Evolutionary conservation across 2,329 filamentous ascomycete genomes (phyloP).

Genomic region (Biscogniauxia mediterranea): DNA sequence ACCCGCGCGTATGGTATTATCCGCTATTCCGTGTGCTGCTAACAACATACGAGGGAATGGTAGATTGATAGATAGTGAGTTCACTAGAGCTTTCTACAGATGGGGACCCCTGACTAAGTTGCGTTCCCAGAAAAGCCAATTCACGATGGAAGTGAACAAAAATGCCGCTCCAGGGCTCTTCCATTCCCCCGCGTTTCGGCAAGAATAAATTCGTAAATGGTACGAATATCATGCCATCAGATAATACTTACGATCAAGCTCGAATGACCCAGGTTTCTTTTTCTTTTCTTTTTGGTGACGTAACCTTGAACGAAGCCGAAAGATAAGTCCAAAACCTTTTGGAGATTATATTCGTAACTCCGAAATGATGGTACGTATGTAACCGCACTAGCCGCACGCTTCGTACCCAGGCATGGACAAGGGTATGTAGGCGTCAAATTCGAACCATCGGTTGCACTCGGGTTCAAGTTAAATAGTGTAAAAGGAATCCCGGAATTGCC

Average conservation of each 20-base stretch:
- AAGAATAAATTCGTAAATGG: not conserved
- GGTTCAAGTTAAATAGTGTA: constrained; percentile 12
- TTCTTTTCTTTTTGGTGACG: no score
- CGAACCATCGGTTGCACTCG: not conserved
- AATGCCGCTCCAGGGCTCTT: not conserved
- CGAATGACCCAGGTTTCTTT: not conserved
- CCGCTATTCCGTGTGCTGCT: no score
- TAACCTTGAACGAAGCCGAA: not conserved
- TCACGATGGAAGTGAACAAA: not conserved
- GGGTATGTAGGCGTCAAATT: not conserved
- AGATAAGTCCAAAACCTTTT: not conserved
- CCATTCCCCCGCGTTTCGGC: not conserved
- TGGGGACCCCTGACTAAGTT: not conserved
- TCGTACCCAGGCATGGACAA: not conserved
- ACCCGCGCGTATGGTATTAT: no score
- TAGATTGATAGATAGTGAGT: no score
- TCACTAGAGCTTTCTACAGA: not conserved
- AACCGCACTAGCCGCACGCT: not conserved
- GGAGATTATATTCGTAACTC: not conserved
- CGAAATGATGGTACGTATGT: not conserved
- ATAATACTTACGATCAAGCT: not conserved
- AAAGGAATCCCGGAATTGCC: not conserved
- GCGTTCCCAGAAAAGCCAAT: not conserved
- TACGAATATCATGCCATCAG: not conserved
- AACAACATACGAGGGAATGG: no score